These are phyloP conservation scores for Aspergillus chevalieri DNA, from an alignment of 2,329 filamentous ascomycete species.

Conservation along the genomic window DNA sequence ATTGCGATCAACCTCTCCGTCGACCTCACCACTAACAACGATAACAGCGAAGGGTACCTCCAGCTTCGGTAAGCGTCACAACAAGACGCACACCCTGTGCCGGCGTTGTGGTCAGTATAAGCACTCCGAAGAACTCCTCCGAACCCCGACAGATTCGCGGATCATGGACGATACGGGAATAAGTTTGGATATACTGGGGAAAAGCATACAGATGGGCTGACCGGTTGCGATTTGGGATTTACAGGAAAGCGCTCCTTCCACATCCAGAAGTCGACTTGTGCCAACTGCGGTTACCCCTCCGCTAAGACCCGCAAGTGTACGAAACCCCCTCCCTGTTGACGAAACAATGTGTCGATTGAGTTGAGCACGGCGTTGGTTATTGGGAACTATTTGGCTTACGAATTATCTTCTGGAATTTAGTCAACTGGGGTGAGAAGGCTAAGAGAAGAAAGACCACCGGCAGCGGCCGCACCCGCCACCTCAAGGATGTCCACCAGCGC, in stretches of 20 bases:
- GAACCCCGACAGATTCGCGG: constrained; percentile 9
- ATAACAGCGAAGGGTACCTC: constrained; percentile 63
- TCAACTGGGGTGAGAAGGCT: constrained; percentile 99
- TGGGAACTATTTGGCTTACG: constrained; percentile 21
- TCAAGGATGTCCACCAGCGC: constrained; percentile 84
- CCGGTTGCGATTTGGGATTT: constrained; percentile 24
- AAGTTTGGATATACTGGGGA: constrained; percentile 3
- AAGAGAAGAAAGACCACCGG: constrained; percentile 99
- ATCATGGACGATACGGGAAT: constrained; percentile 8
- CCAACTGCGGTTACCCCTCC: constrained; percentile 91
- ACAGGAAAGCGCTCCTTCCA: constrained; percentile 92
- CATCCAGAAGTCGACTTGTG: constrained; percentile 99
- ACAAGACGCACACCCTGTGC: constrained; percentile 98
- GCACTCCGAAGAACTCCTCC: constrained; percentile 5
- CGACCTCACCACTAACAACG: constrained; percentile 39
- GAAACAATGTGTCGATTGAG: not conserved
- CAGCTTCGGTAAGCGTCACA: constrained; percentile 77
- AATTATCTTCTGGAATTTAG: constrained; percentile 45
- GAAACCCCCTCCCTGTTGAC: constrained; percentile 32
- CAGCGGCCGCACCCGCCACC: constrained; percentile 89
- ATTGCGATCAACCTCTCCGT: constrained; percentile 12
- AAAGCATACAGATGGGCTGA: constrained; percentile 20
- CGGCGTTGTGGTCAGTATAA: constrained; percentile 85
- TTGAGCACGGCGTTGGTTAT: not conserved
- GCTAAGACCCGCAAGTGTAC: constrained; percentile 98